These are phyloP conservation scores for Polyplosphaeria fusca DNA, from an alignment of 495 filamentous ascomycete genomes.

Conservation along the genomic window DNA sequence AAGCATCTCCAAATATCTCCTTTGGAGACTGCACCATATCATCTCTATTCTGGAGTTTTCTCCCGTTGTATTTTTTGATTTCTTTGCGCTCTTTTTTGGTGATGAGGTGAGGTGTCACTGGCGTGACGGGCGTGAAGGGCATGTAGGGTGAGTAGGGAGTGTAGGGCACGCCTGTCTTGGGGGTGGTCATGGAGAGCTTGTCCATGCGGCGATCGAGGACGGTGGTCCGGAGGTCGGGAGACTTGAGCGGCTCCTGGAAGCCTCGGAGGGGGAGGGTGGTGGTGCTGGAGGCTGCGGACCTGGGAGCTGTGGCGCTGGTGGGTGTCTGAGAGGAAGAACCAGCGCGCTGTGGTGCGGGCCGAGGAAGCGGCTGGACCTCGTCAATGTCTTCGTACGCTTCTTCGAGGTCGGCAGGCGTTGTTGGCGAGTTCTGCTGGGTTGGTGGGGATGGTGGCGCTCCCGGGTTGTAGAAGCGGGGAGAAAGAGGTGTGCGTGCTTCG, in stretches of 20 bases:
- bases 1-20: slow-evolving; percentile 56
- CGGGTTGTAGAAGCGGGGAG: slow-evolving; percentile 57
- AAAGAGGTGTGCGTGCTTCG: slow-evolving; percentile 54
- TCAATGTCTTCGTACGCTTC: slow-evolving; percentile 38
- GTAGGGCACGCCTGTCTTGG: slow-evolving; percentile 68
- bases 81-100: slow-evolving; percentile 71
- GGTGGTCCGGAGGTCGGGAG: slow-evolving; percentile 60
- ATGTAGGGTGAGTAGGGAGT: slow-evolving; percentile 89
- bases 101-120: slow-evolving; percentile 74
- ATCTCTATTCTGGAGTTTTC: slow-evolving; percentile 51
- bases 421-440: slow-evolving; percentile 30
- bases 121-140: slow-evolving; percentile 83
- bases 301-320: slow-evolving; percentile 4
- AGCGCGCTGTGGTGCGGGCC: slow-evolving; percentile 35
- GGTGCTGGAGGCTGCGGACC: slow-evolving; percentile 18
- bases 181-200: slow-evolving; percentile 52
- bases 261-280: slow-evolving; percentile 32
- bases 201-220: slow-evolving; percentile 58
- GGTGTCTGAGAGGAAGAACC: slow-evolving; percentile 12
- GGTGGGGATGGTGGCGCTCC: slow-evolving; percentile 52
- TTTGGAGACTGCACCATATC: slow-evolving; percentile 57
- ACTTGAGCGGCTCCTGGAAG: slow-evolving; percentile 35
- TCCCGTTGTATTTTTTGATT: slow-evolving; percentile 58
- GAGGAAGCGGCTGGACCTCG: slow-evolving; percentile 36
- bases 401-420: slow-evolving; percentile 29